Base-by-base conservation (phyloP, 768 basidiomycete genomes). In the Leccinum aurantiacum region DNA sequence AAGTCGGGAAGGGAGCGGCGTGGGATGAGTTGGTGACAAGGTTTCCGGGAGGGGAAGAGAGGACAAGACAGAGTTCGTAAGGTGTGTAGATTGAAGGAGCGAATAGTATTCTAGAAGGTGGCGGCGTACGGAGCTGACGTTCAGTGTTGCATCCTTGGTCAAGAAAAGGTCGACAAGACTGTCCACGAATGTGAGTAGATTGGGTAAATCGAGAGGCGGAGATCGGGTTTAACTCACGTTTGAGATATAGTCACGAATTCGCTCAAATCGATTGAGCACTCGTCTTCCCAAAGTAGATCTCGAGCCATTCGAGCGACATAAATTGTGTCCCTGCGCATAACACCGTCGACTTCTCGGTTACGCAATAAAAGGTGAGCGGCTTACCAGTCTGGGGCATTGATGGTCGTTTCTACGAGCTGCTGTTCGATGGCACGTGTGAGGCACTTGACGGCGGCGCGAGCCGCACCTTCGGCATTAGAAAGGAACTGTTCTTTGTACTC, bases 351-450 rank as follows among this genome's bases (percentile, higher is more conserved):
- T 59, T 65, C 65, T 25, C 54, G 17, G 54, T 63, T 24, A 37
- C 46, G 38, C 60, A 56, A 60, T n/a, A 55, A n/a, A 61, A 57
- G 38, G 44, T 2, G 48, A 46, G 50, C 37, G 44, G 80, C 82
- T 58, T 80, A 94, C 95, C 97, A 99, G 73, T 98, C 93, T 33
- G 91, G 88, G 13, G 94, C 91, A 70, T 99, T 98, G 60, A 98
- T 83, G 7, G 91, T 97, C 38, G 88, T 77, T 72, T 85, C 84
- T 24, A 87, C 72, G 61, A 99, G 77, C 68, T 86, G 85, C 11
- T 71, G 71, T 74, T 93, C 88, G 57, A 98, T 87, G 25, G 78
- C 74, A 58, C 82, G 83, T 27, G 95, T 95, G 59, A 99, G 78
- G 60, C 85, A 81, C 78, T 98, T 98, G 64, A 93, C 95, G 19